Conservation (phyloP, 2,329 filamentous ascomycete genomes). For the Fusarium beomiforme region DNA sequence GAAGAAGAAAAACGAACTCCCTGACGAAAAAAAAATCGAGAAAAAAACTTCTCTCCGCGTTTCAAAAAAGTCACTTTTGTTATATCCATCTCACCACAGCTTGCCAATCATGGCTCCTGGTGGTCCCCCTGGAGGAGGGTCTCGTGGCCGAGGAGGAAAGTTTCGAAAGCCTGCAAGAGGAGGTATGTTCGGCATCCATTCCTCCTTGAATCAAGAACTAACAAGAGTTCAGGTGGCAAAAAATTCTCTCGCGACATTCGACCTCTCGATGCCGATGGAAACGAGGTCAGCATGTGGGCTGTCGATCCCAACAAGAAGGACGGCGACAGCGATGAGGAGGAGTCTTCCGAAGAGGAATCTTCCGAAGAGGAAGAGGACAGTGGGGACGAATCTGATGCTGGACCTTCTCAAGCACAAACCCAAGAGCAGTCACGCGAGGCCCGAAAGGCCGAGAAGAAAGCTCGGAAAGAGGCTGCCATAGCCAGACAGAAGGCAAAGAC, state of each 20-base stretch:
- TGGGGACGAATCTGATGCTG: constrained; percentile 59
- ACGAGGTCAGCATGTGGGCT: constrained; percentile 88
- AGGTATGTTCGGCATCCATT: constrained; percentile 64
- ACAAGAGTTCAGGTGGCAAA: constrained; percentile 76
- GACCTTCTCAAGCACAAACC: constrained; percentile 52
- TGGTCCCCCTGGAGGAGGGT: constrained; percentile 56
- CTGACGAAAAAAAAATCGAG: background rate
- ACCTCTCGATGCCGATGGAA: constrained; percentile 88
- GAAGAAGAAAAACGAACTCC: background rate
- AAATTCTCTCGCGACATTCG: constrained; percentile 93
- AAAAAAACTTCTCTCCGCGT: background rate
- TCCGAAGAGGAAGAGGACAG: constrained; percentile 63
- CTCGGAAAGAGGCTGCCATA: constrained; percentile 89
- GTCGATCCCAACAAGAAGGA: constrained; percentile 63
- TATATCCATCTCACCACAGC: constrained; percentile 3
- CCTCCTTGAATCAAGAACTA: background rate
- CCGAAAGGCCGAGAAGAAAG: constrained; percentile 87
- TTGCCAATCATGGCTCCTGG: constrained; percentile 55
- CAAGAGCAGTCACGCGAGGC: constrained; percentile 78
- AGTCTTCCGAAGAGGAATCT: constrained; percentile 62
- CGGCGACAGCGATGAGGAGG: constrained; percentile 63
- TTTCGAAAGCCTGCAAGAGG: constrained; percentile 93
- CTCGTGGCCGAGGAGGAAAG: constrained; percentile 88
- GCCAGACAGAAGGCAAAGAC: constrained; percentile 75
- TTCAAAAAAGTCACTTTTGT: background rate